A percentile compares a stretch with the other conserved stretches of the same genome.
phyloP scores from a whole-genome alignment of 1,284 basidiomycete genomes.

The Lentinula novae-zelandiae region DNA sequence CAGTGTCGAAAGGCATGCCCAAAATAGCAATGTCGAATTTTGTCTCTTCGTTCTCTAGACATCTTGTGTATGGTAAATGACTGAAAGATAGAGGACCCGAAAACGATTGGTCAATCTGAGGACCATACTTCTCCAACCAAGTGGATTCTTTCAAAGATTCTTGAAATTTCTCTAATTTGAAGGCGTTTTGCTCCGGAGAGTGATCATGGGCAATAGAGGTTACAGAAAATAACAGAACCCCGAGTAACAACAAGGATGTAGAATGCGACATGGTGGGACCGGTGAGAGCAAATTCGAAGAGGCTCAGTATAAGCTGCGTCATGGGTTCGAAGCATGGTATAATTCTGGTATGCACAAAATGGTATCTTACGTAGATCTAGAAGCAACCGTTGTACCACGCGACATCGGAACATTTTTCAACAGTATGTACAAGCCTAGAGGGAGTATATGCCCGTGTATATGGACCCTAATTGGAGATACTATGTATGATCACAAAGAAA shows the following conservation, averaged over 20 bases:
- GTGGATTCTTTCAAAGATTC: constrained; percentile 22
- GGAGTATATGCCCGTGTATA: no score
- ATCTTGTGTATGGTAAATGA: constrained; percentile 66
- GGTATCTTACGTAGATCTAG: no score
- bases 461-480: no score
- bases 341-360: no score
- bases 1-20: constrained; percentile 82
- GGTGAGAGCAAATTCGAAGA: background rate
- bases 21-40: constrained; percentile 72
- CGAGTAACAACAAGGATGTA: background rate
- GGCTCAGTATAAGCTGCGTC: background rate
- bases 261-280: background rate
- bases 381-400: no score
- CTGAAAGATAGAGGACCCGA: constrained; percentile 73
- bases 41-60: constrained; percentile 54
- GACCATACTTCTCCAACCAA: constrained; percentile 69
- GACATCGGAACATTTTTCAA: no score
- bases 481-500: no score
- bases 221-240: background rate
- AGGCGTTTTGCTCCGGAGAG: background rate
- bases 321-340: background rate
- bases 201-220: background rate
- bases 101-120: constrained; percentile 66
- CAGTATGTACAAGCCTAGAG: no score
- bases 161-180: background rate